Evolutionary conservation across 495 filamentous ascomycete species (phyloP).

Genomic region (Tuber brumale): DNA sequence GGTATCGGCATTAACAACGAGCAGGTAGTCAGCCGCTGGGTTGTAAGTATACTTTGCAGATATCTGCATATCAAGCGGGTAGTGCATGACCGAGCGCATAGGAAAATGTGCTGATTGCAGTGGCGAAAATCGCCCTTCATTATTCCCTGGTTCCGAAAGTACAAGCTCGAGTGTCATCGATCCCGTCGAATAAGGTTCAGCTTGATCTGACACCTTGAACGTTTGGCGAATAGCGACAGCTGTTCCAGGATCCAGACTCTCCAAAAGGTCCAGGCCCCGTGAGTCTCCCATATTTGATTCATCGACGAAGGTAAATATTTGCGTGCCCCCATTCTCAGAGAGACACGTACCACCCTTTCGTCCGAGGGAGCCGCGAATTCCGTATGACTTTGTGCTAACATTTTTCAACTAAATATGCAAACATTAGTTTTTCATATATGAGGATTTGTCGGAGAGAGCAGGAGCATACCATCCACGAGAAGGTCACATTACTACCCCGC

Average conservation of each 20-base stretch:
- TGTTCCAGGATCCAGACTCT: constrained; percentile 13
- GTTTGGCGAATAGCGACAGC: constrained; percentile 16
- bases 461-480: constrained; percentile 26
- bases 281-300: background rate
- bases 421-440: background rate
- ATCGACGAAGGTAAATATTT: constrained; percentile 15
- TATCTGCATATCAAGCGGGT: constrained; percentile 26
- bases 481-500: constrained; percentile 26
- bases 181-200: constrained; percentile 25
- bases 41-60: constrained; percentile 27
- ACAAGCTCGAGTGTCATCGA: constrained; percentile 21
- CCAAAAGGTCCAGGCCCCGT: constrained; percentile 18
- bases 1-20: constrained; percentile 33
- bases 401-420: constrained; percentile 23
- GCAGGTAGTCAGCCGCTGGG: constrained; percentile 15
- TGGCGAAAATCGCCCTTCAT: constrained; percentile 11
- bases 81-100: constrained; percentile 26
- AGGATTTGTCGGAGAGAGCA: background rate
- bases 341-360: constrained; percentile 25
- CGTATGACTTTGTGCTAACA: constrained; percentile 30
- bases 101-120: constrained; percentile 8
- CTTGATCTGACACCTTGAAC: constrained; percentile 24
- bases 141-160: constrained; percentile 24
- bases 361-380: constrained; percentile 13
- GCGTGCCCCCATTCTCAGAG: constrained; percentile 16